phyloP scores from a whole-genome alignment of 2,329 filamentous ascomycete genomes.

The Aspergillus pseudoterreus region DNA sequence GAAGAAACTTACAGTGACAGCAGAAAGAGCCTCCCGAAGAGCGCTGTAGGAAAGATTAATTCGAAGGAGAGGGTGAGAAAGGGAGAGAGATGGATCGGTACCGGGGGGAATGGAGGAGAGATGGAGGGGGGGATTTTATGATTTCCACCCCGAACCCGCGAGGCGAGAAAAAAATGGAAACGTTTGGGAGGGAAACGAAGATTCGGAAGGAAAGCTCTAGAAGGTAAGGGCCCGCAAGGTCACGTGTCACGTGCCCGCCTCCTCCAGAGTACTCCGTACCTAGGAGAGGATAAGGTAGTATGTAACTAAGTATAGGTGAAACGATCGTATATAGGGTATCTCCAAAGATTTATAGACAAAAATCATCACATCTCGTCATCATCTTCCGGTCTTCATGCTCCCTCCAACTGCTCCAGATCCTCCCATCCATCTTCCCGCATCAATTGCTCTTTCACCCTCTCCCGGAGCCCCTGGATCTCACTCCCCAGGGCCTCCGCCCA shows the following conservation, averaged over 20 bases:
- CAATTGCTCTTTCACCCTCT: conserved; percentile 69
- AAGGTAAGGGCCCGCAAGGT: conserved; percentile 17
- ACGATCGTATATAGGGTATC: background rate
- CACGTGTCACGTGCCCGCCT: conserved; percentile 24
- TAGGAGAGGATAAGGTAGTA: no score
- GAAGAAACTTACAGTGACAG: conserved; percentile 6
- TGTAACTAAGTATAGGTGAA: background rate
- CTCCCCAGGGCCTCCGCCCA: conserved; percentile 85
- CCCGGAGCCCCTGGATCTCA: conserved; percentile 68
- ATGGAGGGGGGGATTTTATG: no score
- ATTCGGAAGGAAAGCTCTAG: conserved; percentile 38
- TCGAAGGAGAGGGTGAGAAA: conserved; percentile 12
- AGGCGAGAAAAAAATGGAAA: background rate
- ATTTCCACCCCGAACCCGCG: background rate
- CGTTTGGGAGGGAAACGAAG: conserved; percentile 5
- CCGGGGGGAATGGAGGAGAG: no score
- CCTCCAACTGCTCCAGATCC: conserved; percentile 59
- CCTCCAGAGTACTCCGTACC: background rate
- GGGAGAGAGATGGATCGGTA: background rate
- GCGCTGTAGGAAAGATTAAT: conserved; percentile 5
- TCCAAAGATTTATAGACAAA: no score
- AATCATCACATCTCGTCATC: conserved; percentile 29
- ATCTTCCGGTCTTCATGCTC: conserved; percentile 13
- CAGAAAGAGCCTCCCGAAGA: conserved; percentile 1
- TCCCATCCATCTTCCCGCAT: conserved; percentile 83